Conservation (phyloP, 2,329 filamentous ascomycete genomes). For the Fusarium pininemorale region DNA sequence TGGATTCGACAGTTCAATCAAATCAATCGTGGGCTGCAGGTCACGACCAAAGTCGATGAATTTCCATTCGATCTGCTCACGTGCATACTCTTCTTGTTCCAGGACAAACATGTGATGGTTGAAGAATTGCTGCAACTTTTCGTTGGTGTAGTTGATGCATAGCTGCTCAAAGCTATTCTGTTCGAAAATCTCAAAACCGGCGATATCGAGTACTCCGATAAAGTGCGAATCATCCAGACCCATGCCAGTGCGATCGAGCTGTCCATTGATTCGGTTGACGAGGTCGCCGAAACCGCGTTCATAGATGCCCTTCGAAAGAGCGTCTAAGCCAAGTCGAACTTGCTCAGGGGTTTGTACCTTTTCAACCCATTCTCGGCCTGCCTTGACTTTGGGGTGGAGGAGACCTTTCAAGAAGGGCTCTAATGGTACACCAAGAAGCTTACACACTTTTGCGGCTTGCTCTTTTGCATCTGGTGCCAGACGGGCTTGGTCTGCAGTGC, state of each 20-base stretch:
- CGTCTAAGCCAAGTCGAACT: slow-evolving; percentile 88
- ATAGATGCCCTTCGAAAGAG: slow-evolving; percentile 95
- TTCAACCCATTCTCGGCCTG: slow-evolving; percentile 96
- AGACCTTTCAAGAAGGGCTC: slow-evolving; percentile 90
- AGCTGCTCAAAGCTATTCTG: slow-evolving; percentile 98
- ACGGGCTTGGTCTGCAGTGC: slow-evolving; percentile 89
- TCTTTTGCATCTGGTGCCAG: slow-evolving; percentile 78
- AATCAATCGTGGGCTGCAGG: slow-evolving; percentile 94
- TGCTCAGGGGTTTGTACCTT: slow-evolving; percentile 98
- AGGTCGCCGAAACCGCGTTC: slow-evolving; percentile 95
- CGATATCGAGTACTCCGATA: slow-evolving; percentile 98
- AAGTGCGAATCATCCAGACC: slow-evolving; percentile 91
- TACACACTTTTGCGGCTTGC: slow-evolving; percentile 81
- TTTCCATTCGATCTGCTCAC: slow-evolving; percentile 99
- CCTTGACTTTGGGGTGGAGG: slow-evolving; percentile 92
- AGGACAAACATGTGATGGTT: slow-evolving; percentile 99
- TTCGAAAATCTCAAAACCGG: slow-evolving; percentile 98
- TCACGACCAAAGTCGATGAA: slow-evolving; percentile 99
- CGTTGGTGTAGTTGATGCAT: slow-evolving; percentile 99
- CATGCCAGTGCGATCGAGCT: slow-evolving; percentile 86
- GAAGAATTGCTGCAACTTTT: slow-evolving; percentile 99
- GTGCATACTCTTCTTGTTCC: slow-evolving; percentile 96
- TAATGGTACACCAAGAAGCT: slow-evolving; percentile 81
- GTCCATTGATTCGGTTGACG: slow-evolving; percentile 88
- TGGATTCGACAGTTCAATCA: slow-evolving; percentile 94